Evolutionary conservation across 345 rosid species (phyloP), one percentile per base, ranked within the genome.

Genomic region (Eucalyptus sideroxylon): DNA sequence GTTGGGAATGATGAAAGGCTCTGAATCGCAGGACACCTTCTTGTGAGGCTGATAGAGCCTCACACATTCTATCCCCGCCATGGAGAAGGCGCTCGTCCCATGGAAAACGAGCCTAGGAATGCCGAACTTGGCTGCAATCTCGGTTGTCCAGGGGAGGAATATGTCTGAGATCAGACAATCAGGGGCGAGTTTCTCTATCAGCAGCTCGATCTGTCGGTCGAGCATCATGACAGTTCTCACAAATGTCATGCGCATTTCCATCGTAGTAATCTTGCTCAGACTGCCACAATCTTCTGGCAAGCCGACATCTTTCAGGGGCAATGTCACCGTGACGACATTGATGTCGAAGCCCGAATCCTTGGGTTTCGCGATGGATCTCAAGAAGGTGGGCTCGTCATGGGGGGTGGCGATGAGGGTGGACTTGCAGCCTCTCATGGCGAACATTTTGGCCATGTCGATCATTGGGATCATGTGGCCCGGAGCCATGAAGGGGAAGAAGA

Each of bases 401-500:
- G 93, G 89, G 51, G 93, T 92, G 49, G 93, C 69, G 89, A 94
- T 37, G 14, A 94, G 88, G 72, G 95, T 91, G 51, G 92, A 31
- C 87, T 90, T 89, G 11, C 88, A 92, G 31, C 95, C 95, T 88
- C 87, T 82, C 16, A 51, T 7, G 34, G 93, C 92, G 30, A 94
- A 91, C 40, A 94, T 91, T 89, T 77, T 87, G 89, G 94, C 94
- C 91, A 92, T 88, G 91, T 94, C 95, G 13, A 88, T 37, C 44
- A 87, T 89, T 26, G 94, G 93, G 50, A 93, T 92, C 91, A 89
- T 40, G 90, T 92, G 94, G 87, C 94, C 92, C 5, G 67, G 86
- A 53, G 92, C 89, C 92, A 91, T 59, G 92, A 87, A 87, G 6
- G 95, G 94, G 86, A 93, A 91, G 92, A 93, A 93, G 90, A 92